A percentile compares a stretch with the other conserved stretches of the same genome.
These are phyloP conservation scores for Sporothrix mexicana DNA, from an alignment of 2,329 filamentous ascomycete genomes.

Conservation along the genomic window DNA sequence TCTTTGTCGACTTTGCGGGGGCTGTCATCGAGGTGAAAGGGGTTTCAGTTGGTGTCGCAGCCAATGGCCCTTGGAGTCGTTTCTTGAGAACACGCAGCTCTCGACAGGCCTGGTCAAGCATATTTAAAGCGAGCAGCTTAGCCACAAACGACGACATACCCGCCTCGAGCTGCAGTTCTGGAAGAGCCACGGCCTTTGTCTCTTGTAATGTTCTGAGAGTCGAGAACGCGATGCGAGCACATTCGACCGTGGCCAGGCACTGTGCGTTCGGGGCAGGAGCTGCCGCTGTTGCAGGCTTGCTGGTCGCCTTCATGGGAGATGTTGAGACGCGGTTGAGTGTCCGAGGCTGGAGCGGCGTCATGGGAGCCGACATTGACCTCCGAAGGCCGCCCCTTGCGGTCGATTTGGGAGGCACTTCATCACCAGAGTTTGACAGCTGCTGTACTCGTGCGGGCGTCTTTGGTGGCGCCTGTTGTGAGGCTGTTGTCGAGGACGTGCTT, in stretches of 20 bases:
- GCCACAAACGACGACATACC: slow-evolving; percentile 73
- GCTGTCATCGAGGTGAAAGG: slow-evolving; percentile 31
- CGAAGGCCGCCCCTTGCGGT: slow-evolving; percentile 52
- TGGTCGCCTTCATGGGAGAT: slow-evolving; percentile 50
- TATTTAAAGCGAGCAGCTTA: slow-evolving; percentile 67
- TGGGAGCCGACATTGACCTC: slow-evolving; percentile 62
- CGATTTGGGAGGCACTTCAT: slow-evolving; percentile 41
- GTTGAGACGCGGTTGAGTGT: slow-evolving; percentile 66
- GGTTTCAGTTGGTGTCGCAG: slow-evolving; percentile 25
- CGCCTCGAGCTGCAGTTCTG: slow-evolving; percentile 71
- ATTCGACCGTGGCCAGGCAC: slow-evolving; percentile 68
- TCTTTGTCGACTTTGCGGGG: slow-evolving; percentile 36
- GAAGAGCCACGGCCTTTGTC: slow-evolving; percentile 59
- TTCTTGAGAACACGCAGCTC: slow-evolving; percentile 71
- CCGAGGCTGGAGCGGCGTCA: slow-evolving; percentile 66
- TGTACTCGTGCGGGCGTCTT: slow-evolving; percentile 16
- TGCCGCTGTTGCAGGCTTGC: slow-evolving; percentile 34
- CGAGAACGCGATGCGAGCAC: slow-evolving; percentile 69
- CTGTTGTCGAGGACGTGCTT: slow-evolving; percentile 45
- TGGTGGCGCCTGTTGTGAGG: slow-evolving; percentile 42
- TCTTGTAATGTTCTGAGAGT: slow-evolving; percentile 66
- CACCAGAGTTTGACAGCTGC: not conserved
- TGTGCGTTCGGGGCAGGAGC: slow-evolving; percentile 38
- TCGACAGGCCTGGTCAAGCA: slow-evolving; percentile 71
- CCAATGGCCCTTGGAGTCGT: slow-evolving; percentile 56